Evolutionary conservation across 208 protist species (phyloP).

Genomic region (Strigomonas culicis): DNA sequence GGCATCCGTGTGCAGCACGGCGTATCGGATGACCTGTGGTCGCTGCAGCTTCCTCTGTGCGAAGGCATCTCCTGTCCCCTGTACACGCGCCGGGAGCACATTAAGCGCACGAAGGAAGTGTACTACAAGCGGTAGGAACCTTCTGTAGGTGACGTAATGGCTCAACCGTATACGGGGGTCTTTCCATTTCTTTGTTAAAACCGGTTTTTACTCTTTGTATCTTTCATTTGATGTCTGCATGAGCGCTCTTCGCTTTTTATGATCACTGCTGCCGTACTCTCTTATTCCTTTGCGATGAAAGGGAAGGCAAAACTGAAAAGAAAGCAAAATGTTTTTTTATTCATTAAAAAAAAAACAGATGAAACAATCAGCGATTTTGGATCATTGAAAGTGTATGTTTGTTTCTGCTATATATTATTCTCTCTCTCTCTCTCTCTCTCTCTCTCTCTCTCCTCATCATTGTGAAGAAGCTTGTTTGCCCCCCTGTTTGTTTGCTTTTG

Average conservation of each 20-base stretch:
- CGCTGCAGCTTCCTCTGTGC: background rate
- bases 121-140: background rate
- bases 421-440: background rate
- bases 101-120: too few species aligned
- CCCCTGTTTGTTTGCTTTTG: conserved; percentile 9
- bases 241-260: too few species aligned
- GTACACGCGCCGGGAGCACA: too few species aligned
- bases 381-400: conserved; percentile 5
- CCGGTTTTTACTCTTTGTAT: background rate
- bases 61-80: background rate
- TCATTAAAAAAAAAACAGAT: background rate
- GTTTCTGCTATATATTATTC: background rate
- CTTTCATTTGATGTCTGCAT: background rate
- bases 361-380: background rate
- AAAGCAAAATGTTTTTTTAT: background rate
- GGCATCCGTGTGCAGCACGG: conserved; percentile 17
- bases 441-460: too few species aligned
- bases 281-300: too few species aligned
- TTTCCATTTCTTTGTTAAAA: background rate
- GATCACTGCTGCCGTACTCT: too few species aligned
- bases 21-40: conserved; percentile 1
- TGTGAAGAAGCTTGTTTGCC: too few species aligned
- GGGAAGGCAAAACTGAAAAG: background rate
- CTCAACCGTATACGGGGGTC: background rate
- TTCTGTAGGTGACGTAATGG: background rate